These are phyloP conservation scores for Nemania sp. DNA, from an alignment of 2,329 filamentous ascomycete species.

Conservation along the genomic window DNA sequence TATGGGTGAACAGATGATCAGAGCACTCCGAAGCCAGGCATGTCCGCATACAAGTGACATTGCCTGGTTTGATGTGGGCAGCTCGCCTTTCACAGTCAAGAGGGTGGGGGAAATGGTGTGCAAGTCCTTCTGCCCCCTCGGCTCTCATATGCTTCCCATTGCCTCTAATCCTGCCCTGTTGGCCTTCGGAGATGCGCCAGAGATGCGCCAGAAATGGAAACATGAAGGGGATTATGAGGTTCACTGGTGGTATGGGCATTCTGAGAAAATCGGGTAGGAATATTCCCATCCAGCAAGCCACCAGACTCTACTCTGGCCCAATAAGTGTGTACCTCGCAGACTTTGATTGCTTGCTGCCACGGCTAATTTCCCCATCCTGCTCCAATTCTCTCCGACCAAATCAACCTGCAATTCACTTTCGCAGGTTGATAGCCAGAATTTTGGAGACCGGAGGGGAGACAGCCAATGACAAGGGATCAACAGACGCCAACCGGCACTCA, in stretches of 20 bases:
- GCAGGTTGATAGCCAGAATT: constrained; percentile 20
- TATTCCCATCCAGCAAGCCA: constrained; percentile 15
- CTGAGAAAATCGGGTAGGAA: constrained; percentile 1
- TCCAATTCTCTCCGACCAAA: constrained; percentile 15
- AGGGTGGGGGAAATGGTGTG: constrained; percentile 14
- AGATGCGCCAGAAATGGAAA: constrained; percentile 4
- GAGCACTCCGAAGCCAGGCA: constrained; percentile 13
- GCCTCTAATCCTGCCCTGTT: constrained; percentile 17
- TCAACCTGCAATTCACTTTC: constrained; percentile 34
- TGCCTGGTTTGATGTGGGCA: constrained; percentile 13
- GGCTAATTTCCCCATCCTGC: constrained; percentile 10
- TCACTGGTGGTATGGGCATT: constrained; percentile 24
- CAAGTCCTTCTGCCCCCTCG: constrained; percentile 12
- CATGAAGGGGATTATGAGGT: constrained; percentile 24
- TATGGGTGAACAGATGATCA: constrained; percentile 14
- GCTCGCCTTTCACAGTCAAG: constrained; percentile 22
- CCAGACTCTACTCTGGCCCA: constrained; percentile 21
- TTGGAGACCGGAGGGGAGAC: constrained; percentile 22
- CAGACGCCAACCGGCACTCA: constrained; percentile 35
- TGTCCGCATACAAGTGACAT: constrained; percentile 23
- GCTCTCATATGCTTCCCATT: constrained; percentile 15
- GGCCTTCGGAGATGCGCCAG: constrained; percentile 2
- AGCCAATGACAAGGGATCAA: constrained; percentile 33
- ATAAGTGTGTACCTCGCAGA: constrained; percentile 25
- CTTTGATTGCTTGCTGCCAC: constrained; percentile 19